Evolutionary conservation across 257 asterid genomes (phyloP), one percentile per base, ranked within the genome.

Genomic region (Cinchona pubescens): DNA sequence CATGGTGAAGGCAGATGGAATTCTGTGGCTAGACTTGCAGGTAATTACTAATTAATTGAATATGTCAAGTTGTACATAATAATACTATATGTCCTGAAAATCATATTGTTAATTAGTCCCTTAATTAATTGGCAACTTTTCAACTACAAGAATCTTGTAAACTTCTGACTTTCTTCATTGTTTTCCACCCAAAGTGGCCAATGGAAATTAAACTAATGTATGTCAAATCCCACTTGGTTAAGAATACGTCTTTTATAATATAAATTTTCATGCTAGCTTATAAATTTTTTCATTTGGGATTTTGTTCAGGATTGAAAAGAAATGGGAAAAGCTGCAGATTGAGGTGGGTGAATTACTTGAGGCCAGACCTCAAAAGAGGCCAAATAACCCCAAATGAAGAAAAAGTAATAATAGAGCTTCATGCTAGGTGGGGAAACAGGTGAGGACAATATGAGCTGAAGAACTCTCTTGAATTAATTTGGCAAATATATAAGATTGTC

Each of bases 1-100:
- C 90, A 93, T 81, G 98, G 98, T 65, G 97, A 93, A 80, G 98
- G 98, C 35, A 85, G 97, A 79, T 93, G 98, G 98, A 93, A 90
- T 82, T 91, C 92, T 84, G 98, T 93, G 4, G 75, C 92, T 34
- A 85, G 86, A 75, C 90, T 91, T 75, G 88, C 93, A 72, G 98
- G 98, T 92, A 81, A 18, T 23, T 13, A 21, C 16, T 18, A 11
- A 18, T 13, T 19, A 12, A 27, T 12, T 19, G 37, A 59, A 27
- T 37, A 27, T 59, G 65, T 37, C 4, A 2, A 13, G 1, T 27
- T 30, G 62, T 8, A 56, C 32, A 0, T 23, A n/a, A 25, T 7
- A n/a, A n/a, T n/a, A n/a, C n/a, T n/a, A 14, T 29, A 27, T 59
- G 19, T 4, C 19, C 13, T 53, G 60, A 53, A 53, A 21, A 19